Evolutionary conservation across 306 rosid genomes (phyloP).

Genomic region (Dryas drummondii): DNA sequence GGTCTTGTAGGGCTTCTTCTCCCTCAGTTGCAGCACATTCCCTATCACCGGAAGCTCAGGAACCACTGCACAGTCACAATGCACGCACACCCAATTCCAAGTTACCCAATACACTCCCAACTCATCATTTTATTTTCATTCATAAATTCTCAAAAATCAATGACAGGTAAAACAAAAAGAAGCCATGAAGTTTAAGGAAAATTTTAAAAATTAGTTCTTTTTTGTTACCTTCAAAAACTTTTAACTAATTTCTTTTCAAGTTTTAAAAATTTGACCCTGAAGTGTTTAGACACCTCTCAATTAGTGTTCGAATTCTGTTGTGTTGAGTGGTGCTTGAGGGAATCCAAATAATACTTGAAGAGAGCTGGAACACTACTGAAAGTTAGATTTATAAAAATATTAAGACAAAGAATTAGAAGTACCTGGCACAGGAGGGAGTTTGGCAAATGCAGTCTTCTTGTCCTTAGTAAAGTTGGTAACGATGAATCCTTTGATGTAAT

Average conservation of each 20-base stretch:
- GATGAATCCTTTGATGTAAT: constrained; percentile 9
- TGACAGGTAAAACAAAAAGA: background rate
- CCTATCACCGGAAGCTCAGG: constrained; percentile 80
- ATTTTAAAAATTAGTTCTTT: too few species aligned
- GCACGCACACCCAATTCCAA: constrained; percentile 2
- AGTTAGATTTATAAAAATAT: too few species aligned
- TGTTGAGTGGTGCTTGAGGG: too few species aligned
- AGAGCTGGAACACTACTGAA: too few species aligned
- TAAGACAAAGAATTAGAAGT: background rate
- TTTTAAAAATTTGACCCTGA: too few species aligned
- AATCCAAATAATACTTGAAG: too few species aligned
- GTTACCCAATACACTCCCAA: too few species aligned
- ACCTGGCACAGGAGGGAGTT: constrained; percentile 73
- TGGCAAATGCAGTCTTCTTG: constrained; percentile 23
- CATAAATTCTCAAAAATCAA: background rate
- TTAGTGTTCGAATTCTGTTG: too few species aligned
- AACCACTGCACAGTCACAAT: constrained; percentile 46
- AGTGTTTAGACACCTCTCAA: too few species aligned
- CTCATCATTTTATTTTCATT: background rate
- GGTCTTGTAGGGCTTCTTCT: constrained; percentile 86
- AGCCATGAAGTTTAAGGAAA: too few species aligned
- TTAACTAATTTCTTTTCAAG: too few species aligned
- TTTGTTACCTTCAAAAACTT: too few species aligned
- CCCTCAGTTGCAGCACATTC: constrained; percentile 83
- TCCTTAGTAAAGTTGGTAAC: background rate